phyloP scores from a whole-genome alignment of 1,284 basidiomycete species.

The Ustilago esculenta region DNA sequence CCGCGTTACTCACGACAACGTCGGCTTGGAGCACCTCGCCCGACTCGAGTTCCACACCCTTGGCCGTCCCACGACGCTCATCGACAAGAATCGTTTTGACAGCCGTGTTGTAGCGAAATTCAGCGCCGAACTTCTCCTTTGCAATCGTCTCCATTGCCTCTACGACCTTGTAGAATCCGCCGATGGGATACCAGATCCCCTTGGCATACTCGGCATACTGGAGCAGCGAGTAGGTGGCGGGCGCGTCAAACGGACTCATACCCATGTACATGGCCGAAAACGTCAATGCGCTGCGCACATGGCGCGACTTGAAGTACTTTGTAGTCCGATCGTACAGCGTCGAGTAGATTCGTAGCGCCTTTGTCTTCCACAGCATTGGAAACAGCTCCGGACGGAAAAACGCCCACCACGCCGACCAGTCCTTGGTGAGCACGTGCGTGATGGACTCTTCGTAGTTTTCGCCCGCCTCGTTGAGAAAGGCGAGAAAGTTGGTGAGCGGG shows the following conservation, averaged over 20 bases:
- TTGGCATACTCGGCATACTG: conserved; percentile 72
- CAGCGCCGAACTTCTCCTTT: conserved; percentile 66
- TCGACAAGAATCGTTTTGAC: conserved; percentile 68
- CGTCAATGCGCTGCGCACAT: conserved; percentile 63
- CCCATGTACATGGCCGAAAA: conserved; percentile 64
- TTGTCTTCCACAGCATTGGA: conserved; percentile 65
- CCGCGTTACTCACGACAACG: conserved; percentile 71
- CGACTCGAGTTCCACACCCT: conserved; percentile 68
- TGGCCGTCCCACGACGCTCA: conserved; percentile 33
- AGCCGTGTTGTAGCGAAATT: conserved; percentile 68
- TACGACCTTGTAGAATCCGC: conserved; percentile 71
- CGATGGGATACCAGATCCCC: conserved; percentile 72
- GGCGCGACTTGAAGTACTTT: conserved; percentile 70
- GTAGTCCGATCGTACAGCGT: conserved; percentile 66
- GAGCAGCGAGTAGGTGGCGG: conserved; percentile 71
- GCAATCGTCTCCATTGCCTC: conserved; percentile 70
- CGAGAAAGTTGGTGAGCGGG: conserved; percentile 63
- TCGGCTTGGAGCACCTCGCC: conserved; percentile 70
- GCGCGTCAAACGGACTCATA: conserved; percentile 71
- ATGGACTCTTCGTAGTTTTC: conserved; percentile 69
- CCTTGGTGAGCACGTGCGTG: conserved; percentile 69
- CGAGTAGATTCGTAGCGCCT: conserved; percentile 52
- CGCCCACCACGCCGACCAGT: conserved; percentile 69
- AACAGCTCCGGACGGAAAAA: conserved; percentile 69
- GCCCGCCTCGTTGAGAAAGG: conserved; percentile 68